Conservation (phyloP, 306 rosid species). For the Vigna mungo region DNA sequence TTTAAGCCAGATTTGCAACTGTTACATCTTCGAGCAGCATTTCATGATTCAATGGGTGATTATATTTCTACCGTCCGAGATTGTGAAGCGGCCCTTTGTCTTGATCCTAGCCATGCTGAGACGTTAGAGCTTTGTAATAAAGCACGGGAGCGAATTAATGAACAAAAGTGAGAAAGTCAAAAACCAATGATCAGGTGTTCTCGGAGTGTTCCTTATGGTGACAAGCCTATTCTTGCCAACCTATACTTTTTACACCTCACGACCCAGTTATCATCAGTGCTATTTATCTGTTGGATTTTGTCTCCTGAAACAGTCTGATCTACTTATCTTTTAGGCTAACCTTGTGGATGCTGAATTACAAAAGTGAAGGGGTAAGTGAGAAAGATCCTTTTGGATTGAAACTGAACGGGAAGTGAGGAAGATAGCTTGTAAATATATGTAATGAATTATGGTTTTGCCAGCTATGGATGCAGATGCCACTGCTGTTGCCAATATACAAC, state of each 20-base stretch:
- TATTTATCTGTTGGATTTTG: neutral
- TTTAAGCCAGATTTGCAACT: slow-evolving; percentile 13
- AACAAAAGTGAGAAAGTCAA: slow-evolving; percentile 6
- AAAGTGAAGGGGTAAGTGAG: neutral
- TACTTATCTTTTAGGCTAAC: neutral
- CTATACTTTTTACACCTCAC: neutral
- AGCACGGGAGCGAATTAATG: slow-evolving; percentile 1
- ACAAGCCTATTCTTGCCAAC: slow-evolving; percentile 1
- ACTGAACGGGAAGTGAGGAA: neutral
- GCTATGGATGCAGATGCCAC: slow-evolving; percentile 1
- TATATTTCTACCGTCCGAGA: neutral
- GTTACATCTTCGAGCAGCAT: slow-evolving; percentile 7
- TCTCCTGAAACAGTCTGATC: neutral
- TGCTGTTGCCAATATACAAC: slow-evolving; percentile 2
- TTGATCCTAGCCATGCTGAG: slow-evolving; percentile 19
- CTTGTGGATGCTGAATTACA: neutral
- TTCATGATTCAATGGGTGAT: slow-evolving; percentile 14
- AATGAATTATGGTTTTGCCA: neutral
- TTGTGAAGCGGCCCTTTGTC: slow-evolving; percentile 8
- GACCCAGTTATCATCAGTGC: neutral
- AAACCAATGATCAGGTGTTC: neutral
- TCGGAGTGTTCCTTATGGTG: neutral
- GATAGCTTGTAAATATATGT: slow-evolving; percentile 7
- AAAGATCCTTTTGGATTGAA: neutral
- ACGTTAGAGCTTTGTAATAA: slow-evolving; percentile 11